Evolutionary conservation across 768 basidiomycete genomes (phyloP), one percentile per base, ranked within the genome.

Genomic region (Rhodocollybia butyracea): DNA sequence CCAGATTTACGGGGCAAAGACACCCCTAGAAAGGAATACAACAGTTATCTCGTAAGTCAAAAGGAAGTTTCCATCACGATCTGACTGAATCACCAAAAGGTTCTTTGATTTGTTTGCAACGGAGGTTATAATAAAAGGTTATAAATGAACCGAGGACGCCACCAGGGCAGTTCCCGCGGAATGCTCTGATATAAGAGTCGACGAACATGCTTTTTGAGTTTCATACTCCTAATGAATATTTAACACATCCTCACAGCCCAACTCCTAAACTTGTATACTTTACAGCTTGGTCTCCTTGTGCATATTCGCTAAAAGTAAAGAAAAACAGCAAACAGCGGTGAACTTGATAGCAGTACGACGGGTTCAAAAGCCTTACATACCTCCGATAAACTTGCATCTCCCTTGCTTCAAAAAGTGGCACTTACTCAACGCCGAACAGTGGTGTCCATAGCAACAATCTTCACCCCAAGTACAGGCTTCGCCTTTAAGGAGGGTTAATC

Each of bases 301-400:
- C 77, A 77, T 77, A 34, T 73, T 73, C 50, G 58, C 76, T 78
- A 58, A 11, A 27, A 41, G 41, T 57, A 60, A 47, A 50, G 21
- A 17, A 21, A 24, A 39, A 46, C 55, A 50, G 55, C 46, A 31
- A 45, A 56, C 45, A 24, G 32, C 15, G 56, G n/a, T n/a, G n/a
- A n/a, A n/a, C n/a, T n/a, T 45, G 54, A 56, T 50, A 22, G 42
- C 51, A 52, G 34, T 12, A 32, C 41, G 27, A 41, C 32, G 54
- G 34, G 26, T 45, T 29, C 6, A 29, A 43, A 53, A 27, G 42
- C 30, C 60, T 56, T 43, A 73, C 73, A 57, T 58, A 86, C 85
- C 73, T 66, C 80, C 84, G 59, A 72, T 66, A 67, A 87, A 88
- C 65, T 81, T 85, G 67, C 86, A 87, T 54, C 70, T 79, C 19